Evolutionary conservation across 2,329 filamentous ascomycete genomes (phyloP).

Genomic region (Pseudogymnoascus sp.): DNA sequence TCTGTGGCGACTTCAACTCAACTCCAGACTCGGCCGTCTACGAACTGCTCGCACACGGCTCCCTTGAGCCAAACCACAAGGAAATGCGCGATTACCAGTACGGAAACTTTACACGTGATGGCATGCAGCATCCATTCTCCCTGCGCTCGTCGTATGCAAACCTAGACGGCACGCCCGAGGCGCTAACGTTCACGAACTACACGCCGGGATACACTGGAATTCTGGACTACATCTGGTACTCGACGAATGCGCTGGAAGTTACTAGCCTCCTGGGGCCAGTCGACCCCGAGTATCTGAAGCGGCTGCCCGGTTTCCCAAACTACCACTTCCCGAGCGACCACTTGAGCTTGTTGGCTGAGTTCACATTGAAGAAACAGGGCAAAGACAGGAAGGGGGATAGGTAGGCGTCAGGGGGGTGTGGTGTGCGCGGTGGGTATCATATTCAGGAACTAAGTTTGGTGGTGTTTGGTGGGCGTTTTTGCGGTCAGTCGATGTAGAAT

Average conservation of each 20-base stretch:
- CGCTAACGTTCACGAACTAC: slow-evolving; percentile 93
- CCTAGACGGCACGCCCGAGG: slow-evolving; percentile 74
- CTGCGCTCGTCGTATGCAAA: slow-evolving; percentile 83
- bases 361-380: slow-evolving; percentile 51
- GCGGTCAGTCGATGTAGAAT: slow-evolving; percentile 11
- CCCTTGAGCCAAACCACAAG: slow-evolving; percentile 68
- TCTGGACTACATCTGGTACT: slow-evolving; percentile 98
- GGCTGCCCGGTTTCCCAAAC: slow-evolving; percentile 68
- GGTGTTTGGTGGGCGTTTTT: slow-evolving; percentile 11
- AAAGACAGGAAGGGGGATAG: slow-evolving; percentile 6
- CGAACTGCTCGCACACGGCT: slow-evolving; percentile 77
- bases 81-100: slow-evolving; percentile 76
- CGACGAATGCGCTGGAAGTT: slow-evolving; percentile 66
- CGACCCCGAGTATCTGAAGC: slow-evolving; percentile 63
- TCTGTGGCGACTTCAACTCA: slow-evolving; percentile 97
- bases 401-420: slow-evolving; percentile 2
- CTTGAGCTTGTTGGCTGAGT: slow-evolving; percentile 62
- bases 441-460: slow-evolving; percentile 11
- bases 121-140: slow-evolving; percentile 91
- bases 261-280: slow-evolving; percentile 62
- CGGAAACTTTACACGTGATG: slow-evolving; percentile 85
- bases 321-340: slow-evolving; percentile 72
- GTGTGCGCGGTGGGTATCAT: neutral
- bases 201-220: slow-evolving; percentile 87
- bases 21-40: slow-evolving; percentile 82